phyloP scores from a whole-genome alignment of 305 asterid genomes.

The Rubia peregrina region DNA sequence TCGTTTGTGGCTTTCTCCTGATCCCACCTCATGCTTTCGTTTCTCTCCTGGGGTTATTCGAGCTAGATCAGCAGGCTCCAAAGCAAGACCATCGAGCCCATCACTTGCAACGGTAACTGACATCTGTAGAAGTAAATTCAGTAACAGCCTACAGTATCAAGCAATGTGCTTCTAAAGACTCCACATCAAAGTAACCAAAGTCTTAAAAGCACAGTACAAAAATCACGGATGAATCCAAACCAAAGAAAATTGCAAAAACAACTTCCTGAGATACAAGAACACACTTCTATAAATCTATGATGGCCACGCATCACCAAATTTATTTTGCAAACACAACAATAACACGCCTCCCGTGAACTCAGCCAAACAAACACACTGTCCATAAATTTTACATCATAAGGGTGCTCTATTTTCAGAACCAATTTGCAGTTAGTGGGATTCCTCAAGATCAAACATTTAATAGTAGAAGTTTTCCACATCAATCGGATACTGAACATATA shows the following conservation, averaged over 20 bases:
- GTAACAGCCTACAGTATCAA: background rate
- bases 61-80: slow-evolving; percentile 38
- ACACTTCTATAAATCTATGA: background rate
- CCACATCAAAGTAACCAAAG: background rate
- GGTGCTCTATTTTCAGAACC: background rate
- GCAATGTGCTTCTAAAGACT: background rate
- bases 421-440: too few relatives aligned
- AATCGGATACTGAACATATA: background rate
- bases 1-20: slow-evolving; percentile 41
- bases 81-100: slow-evolving; percentile 22
- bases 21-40: slow-evolving; percentile 57
- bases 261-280: background rate
- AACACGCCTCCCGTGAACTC: background rate
- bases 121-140: slow-evolving; percentile 31
- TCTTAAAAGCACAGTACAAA: background rate
- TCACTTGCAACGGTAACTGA: slow-evolving; percentile 26
- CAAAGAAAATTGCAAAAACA: background rate
- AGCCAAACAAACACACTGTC: background rate
- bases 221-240: too few relatives aligned
- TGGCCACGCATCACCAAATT: too few relatives aligned
- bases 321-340: background rate
- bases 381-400: background rate
- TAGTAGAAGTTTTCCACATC: too few relatives aligned
- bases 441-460: background rate
- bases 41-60: slow-evolving; percentile 56